Evolutionary conservation across 257 asterid genomes (phyloP).

Genomic region (Linaria vulgaris): DNA sequence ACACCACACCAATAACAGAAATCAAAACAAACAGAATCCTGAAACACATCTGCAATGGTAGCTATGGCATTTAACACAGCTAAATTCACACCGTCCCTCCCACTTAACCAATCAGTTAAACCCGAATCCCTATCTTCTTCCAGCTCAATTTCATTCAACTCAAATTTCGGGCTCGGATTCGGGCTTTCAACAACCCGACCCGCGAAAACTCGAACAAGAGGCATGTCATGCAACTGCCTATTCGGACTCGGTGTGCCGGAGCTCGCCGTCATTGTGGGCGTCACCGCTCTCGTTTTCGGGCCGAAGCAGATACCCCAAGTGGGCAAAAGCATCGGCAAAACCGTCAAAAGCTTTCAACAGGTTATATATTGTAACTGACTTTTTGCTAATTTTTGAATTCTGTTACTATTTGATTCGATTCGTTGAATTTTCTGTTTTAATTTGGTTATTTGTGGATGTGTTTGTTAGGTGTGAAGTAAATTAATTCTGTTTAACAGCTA

Average conservation of each 20-base stretch:
- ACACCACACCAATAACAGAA: too few relatives aligned
- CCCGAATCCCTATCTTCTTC: conserved; percentile 44
- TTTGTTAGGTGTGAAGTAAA: too few relatives aligned
- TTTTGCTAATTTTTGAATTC: neutral
- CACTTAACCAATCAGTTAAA: conserved; percentile 26
- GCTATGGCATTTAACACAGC: conserved; percentile 28
- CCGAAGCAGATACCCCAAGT: conserved; percentile 86
- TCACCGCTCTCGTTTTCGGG: conserved; percentile 76
- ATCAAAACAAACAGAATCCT: too few relatives aligned
- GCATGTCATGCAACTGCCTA: conserved; percentile 63
- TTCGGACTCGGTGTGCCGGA: conserved; percentile 96
- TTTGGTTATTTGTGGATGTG: neutral
- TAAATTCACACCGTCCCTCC: conserved; percentile 19
- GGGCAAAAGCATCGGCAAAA: conserved; percentile 83
- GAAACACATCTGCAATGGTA: too few relatives aligned
- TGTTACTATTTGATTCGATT: neutral
- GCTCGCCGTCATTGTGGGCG: conserved; percentile 83
- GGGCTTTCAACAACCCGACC: conserved; percentile 30
- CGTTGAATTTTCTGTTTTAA: neutral
- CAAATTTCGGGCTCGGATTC: conserved; percentile 23
- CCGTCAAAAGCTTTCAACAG: conserved; percentile 93
- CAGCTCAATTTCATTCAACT: conserved; percentile 57
- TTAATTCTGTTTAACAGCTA: too few relatives aligned
- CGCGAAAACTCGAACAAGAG: conserved; percentile 33
- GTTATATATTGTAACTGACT: conserved; percentile 25